These are phyloP conservation scores for Neopestalotiopsis clavispora DNA, from an alignment of 2,329 filamentous ascomycete genomes.

Conservation along the genomic window DNA sequence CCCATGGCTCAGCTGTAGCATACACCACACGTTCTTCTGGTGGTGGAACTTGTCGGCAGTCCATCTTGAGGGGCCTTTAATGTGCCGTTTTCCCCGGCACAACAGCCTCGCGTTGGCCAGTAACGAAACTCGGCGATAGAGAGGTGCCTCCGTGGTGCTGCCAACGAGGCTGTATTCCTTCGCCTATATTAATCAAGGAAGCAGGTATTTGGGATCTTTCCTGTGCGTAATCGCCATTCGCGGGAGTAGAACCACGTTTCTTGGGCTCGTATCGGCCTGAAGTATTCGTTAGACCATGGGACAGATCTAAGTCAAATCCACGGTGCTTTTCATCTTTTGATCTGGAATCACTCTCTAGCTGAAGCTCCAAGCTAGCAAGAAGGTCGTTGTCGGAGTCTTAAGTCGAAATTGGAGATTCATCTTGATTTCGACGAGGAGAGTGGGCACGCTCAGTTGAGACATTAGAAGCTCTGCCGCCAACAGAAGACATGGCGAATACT, in stretches of 20 bases:
- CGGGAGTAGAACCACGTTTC: too few relatives aligned
- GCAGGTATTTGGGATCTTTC: background rate
- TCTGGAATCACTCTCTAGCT: background rate
- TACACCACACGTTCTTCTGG: too few relatives aligned
- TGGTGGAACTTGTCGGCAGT: too few relatives aligned
- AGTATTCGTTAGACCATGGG: background rate
- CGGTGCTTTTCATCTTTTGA: slow-evolving; percentile 26
- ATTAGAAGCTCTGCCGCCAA: background rate
- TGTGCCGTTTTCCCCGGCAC: too few relatives aligned
- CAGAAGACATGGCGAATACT: too few relatives aligned
- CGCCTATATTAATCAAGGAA: too few relatives aligned
- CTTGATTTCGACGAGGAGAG: background rate
- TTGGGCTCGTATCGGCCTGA: background rate
- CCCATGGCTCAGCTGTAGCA: too few relatives aligned
- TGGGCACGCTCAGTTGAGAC: background rate
- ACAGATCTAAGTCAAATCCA: slow-evolving; percentile 24
- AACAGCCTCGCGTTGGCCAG: too few relatives aligned
- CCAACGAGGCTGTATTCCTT: too few relatives aligned
- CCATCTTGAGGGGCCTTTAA: too few relatives aligned
- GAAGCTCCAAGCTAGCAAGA: background rate
- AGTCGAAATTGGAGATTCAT: background rate
- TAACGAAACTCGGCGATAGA: too few relatives aligned
- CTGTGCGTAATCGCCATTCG: background rate
- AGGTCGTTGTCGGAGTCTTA: background rate
- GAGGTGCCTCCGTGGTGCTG: too few relatives aligned